Percentiles rank a stretch among this genome's conserved stretches.
Evolutionary conservation across 2,329 filamentous ascomycete species (phyloP).

Genomic region (Pseudogymnoascus sp.): DNA sequence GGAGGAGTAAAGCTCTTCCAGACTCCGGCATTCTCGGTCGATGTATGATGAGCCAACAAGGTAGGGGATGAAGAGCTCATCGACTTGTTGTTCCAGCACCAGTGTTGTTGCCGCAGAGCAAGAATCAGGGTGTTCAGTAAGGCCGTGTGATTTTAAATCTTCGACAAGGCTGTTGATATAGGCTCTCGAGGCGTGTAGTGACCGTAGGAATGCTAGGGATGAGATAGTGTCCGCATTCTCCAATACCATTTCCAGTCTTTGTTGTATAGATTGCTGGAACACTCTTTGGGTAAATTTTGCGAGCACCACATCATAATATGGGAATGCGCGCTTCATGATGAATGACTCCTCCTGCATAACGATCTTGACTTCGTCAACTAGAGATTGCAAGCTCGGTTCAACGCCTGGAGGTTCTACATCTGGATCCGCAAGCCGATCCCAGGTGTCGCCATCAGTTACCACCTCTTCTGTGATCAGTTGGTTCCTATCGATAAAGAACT

Average conservation of each 20-base stretch:
- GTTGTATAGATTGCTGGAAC: slow-evolving; percentile 97
- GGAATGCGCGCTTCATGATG: slow-evolving; percentile 94
- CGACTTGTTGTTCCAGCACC: slow-evolving; percentile 67
- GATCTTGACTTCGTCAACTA: slow-evolving; percentile 89
- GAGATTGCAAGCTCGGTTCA: slow-evolving; percentile 83
- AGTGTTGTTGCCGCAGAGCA: slow-evolving; percentile 78
- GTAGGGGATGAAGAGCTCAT: slow-evolving; percentile 70
- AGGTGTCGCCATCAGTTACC: slow-evolving; percentile 53
- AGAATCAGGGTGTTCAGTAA: slow-evolving; percentile 91
- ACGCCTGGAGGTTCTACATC: slow-evolving; percentile 87
- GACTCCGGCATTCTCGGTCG: slow-evolving; percentile 59
- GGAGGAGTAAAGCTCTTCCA: slow-evolving; percentile 82
- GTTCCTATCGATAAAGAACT: slow-evolving; percentile 96
- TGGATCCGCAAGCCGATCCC: slow-evolving; percentile 90
- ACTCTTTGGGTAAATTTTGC: slow-evolving; percentile 90
- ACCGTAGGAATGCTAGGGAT: slow-evolving; percentile 83
- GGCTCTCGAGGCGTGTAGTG: slow-evolving; percentile 80
- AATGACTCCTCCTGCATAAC: slow-evolving; percentile 96
- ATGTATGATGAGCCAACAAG: slow-evolving; percentile 65
- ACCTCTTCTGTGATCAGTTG: slow-evolving; percentile 75
- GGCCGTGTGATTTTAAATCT: slow-evolving; percentile 85
- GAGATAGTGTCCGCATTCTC: slow-evolving; percentile 92
- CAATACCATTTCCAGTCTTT: slow-evolving; percentile 88
- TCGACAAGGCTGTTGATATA: slow-evolving; percentile 87
- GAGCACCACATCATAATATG: slow-evolving; percentile 90